A percentile compares a stretch with the other conserved stretches of the same genome.
Conservation (phyloP, 306 rosid species). For the Cucurbita ficifolia region DNA sequence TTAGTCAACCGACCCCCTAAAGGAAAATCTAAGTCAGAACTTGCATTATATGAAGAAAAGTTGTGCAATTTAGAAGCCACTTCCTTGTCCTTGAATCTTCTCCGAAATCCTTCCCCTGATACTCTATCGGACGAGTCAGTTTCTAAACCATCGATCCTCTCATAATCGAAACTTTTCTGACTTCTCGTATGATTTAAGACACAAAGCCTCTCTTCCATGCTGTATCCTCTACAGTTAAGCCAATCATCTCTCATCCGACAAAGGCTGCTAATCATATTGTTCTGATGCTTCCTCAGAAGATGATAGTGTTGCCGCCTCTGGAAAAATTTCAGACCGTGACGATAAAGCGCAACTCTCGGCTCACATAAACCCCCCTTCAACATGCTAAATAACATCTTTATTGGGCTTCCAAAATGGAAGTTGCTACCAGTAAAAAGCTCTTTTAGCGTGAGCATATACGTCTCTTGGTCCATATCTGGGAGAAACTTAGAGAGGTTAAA, state of each 20-base stretch:
- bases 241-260: conserved; percentile 95
- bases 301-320: conserved; percentile 82
- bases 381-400: conserved; percentile 65
- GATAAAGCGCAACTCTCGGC: conserved; percentile 93
- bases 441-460: conserved; percentile 40
- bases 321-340: conserved; percentile 64
- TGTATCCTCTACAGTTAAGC: conserved; percentile 77
- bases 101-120: conserved; percentile 48
- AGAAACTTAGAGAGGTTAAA: conserved; percentile 72
- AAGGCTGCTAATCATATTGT: conserved; percentile 69
- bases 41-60: conserved; percentile 33
- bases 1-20: conserved; percentile 20
- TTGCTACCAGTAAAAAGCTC: conserved; percentile 70
- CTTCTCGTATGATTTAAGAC: conserved; percentile 67
- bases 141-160: conserved; percentile 59
- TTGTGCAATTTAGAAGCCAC: conserved; percentile 25
- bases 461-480: conserved; percentile 91
- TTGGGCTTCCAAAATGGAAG: conserved; percentile 85
- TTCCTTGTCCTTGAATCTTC: conserved; percentile 44
- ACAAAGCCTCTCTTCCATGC: conserved; percentile 90
- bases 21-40: conserved; percentile 31
- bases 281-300: conserved; percentile 79
- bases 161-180: conserved; percentile 80
- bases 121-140: conserved; percentile 61
- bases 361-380: conserved; percentile 92